Conservation (phyloP, 1,139 yeast genomes). For the Geotrichum fermentans region DNA sequence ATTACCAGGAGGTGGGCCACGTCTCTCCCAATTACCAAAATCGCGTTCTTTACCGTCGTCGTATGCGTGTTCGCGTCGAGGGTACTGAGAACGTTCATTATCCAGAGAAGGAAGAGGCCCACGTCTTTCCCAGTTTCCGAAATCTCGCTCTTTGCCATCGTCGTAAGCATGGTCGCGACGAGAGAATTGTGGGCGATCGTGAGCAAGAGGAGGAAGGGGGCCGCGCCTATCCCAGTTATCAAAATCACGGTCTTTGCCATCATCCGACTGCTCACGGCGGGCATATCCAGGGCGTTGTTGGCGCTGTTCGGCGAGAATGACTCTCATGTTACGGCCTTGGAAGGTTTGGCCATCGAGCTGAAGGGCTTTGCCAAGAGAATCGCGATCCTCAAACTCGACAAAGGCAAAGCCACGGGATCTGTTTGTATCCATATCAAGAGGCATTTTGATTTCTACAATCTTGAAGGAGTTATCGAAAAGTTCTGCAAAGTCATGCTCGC, state of each 20-base stretch:
- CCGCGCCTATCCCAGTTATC: slow-evolving; percentile 35
- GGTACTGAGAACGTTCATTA: slow-evolving; percentile 2
- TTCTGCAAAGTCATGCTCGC: slow-evolving; percentile 59
- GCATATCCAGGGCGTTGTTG: slow-evolving; percentile 31
- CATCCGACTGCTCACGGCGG: slow-evolving; percentile 17
- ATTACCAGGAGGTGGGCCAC: slow-evolving; percentile 33
- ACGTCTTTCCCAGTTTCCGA: slow-evolving; percentile 33
- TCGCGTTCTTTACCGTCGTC: slow-evolving; percentile 29
- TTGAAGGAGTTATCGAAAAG: slow-evolving; percentile 57
- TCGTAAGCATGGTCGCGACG: slow-evolving; percentile 21
- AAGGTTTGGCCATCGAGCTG: slow-evolving; percentile 58
- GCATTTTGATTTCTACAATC: slow-evolving; percentile 55
- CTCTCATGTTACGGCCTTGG: slow-evolving; percentile 72
- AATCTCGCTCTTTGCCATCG: slow-evolving; percentile 30
- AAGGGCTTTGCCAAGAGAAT: slow-evolving; percentile 64
- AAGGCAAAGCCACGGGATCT: slow-evolving; percentile 84
- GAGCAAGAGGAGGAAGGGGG: slow-evolving; percentile 27
- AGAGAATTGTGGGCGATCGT: not conserved
- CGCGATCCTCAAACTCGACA: slow-evolving; percentile 67
- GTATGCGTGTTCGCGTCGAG: not conserved
- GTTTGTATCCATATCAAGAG: slow-evolving; percentile 56
- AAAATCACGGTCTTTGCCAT: slow-evolving; percentile 30
- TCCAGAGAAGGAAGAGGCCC: slow-evolving; percentile 31
- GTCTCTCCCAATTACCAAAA: slow-evolving; percentile 33
- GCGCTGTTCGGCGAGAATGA: slow-evolving; percentile 65